phyloP scores from a whole-genome alignment of 345 rosid species.

The Lumnitzera racemosa region DNA sequence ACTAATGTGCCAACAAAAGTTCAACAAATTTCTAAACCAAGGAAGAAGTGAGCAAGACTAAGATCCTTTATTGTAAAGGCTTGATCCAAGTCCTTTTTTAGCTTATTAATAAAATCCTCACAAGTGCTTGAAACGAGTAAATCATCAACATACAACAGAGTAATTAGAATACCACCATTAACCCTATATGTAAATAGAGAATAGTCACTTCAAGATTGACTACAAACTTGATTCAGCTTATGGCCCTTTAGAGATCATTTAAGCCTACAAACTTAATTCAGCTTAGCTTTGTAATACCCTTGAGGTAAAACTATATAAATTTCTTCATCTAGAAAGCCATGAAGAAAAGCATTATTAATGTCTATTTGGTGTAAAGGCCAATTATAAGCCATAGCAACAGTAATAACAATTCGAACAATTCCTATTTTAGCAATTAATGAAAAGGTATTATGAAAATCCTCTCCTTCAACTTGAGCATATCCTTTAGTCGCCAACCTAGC shows the following conservation, averaged over 20 bases:
- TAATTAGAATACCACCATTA: fast-evolving
- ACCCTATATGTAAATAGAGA: no score
- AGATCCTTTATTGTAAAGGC: no score
- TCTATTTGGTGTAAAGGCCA: not conserved
- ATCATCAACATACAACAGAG: no score
- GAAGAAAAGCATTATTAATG: not conserved
- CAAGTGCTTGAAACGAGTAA: no score
- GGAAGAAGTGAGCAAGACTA: no score
- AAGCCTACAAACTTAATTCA: not conserved
- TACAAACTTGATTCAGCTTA: no score
- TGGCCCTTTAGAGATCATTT: not conserved
- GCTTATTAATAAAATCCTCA: no score
- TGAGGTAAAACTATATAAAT: not conserved
- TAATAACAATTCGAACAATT: not conserved
- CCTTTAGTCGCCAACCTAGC: not conserved
- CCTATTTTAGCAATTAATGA: not conserved
- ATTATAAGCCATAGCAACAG: not conserved
- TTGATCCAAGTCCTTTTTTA: no score
- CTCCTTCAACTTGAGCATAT: not conserved
- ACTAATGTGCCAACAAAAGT: no score
- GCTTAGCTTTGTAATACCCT: not conserved
- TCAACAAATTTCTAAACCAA: no score
- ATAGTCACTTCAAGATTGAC: no score
- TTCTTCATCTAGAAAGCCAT: not conserved
- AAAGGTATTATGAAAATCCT: not conserved